phyloP scores from a whole-genome alignment of 805 yeast genomes.

The Myxozyma vanderwaltii region DNA sequence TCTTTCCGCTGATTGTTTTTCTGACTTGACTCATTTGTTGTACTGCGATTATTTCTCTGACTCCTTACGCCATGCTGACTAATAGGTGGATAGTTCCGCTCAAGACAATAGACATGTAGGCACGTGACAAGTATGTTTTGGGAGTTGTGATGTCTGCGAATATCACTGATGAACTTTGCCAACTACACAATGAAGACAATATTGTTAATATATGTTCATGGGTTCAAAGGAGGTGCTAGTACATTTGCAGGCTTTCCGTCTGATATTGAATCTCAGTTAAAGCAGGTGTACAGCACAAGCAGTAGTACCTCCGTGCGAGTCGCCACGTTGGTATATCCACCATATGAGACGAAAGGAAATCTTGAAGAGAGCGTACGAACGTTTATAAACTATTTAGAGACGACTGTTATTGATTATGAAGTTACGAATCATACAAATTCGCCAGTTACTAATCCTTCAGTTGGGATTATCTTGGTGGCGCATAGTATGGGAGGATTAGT shows the following conservation, averaged over 20 bases:
- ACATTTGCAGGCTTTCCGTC: constrained; percentile 30
- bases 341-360: constrained; percentile 29
- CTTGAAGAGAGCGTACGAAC: constrained; percentile 18
- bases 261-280: constrained; percentile 13
- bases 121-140: too few relatives aligned
- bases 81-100: too few relatives aligned
- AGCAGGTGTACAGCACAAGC: neutral
- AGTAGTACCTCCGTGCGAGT: neutral
- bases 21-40: too few relatives aligned
- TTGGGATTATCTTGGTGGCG: constrained; percentile 28
- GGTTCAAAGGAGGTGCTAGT: constrained; percentile 29
- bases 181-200: constrained; percentile 21
- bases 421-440: constrained; percentile 19
- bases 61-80: too few relatives aligned
- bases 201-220: constrained; percentile 28
- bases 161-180: too few relatives aligned
- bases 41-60: too few relatives aligned
- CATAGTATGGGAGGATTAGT: constrained; percentile 34
- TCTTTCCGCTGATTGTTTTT: too few relatives aligned
- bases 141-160: too few relatives aligned
- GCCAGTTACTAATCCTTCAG: constrained; percentile 28
- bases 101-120: too few relatives aligned
- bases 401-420: constrained; percentile 28
- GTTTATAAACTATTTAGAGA: constrained; percentile 16
- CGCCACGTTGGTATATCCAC: constrained; percentile 23